Conservation (phyloP, 208 protist genomes). For the Trypanosoma scelopori region DNA sequence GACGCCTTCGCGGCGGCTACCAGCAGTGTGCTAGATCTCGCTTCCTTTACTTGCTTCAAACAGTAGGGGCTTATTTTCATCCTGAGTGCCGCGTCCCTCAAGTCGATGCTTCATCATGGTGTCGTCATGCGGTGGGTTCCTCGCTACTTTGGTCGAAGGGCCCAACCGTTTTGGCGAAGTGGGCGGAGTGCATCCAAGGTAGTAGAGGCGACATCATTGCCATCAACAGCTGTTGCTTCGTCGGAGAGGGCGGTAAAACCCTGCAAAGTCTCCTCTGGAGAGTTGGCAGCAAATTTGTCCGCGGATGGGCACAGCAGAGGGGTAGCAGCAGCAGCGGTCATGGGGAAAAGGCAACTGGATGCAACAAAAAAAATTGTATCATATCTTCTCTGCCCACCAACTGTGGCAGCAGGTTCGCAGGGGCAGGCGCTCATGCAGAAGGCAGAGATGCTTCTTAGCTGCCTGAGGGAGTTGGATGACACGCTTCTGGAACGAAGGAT, state of each 20-base stretch:
- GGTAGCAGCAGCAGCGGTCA: no score
- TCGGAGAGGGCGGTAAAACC: neutral
- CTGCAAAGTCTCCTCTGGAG: neutral
- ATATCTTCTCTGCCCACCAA: neutral
- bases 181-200: no score
- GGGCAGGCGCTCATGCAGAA: neutral
- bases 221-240: no score
- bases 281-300: neutral
- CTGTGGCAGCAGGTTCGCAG: neutral
- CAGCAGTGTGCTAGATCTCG: no score
- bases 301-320: neutral
- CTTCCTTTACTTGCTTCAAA: no score
- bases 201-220: no score
- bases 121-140: constrained; percentile 41
- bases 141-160: constrained; percentile 33
- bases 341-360: no score
- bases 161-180: neutral
- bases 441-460: constrained; percentile 2
- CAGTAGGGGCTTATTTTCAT: neutral
- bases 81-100: neutral
- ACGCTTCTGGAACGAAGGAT: neutral
- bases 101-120: constrained; percentile 40
- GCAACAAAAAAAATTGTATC: no score
- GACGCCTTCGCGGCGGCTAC: no score
- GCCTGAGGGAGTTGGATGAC: neutral